phyloP scores from a whole-genome alignment of 352 stramenopile species.

The Aphanomyces cochlioides region DNA sequence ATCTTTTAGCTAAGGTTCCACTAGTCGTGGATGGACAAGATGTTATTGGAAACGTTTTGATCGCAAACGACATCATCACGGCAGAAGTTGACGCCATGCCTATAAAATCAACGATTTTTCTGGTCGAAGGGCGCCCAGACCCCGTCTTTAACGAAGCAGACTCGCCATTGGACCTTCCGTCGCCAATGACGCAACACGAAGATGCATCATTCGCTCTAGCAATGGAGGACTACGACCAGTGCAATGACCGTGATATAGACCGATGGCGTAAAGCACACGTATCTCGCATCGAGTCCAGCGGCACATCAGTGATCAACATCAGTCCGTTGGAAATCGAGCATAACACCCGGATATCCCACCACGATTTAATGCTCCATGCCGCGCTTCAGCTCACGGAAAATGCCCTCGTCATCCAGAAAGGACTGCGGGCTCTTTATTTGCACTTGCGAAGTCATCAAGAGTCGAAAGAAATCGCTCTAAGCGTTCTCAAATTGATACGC shows the following conservation, averaged over 20 bases:
- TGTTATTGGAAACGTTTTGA: neutral
- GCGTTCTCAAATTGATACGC: constrained; percentile 13
- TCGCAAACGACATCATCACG: neutral
- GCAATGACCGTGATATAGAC: constrained; percentile 4
- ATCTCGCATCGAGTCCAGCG: constrained; percentile 5
- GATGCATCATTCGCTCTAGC: neutral
- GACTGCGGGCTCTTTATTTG: constrained; percentile 20
- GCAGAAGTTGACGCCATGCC: neutral
- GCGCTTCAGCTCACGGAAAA: constrained; percentile 28
- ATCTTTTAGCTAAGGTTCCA: no score
- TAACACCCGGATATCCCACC: constrained; percentile 29
- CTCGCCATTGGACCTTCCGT: neutral
- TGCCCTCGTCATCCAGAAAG: constrained; percentile 18
- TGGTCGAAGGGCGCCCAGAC: no score
- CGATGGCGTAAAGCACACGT: constrained; percentile 28
- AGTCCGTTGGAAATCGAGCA: constrained; percentile 20
- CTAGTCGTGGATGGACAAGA: constrained; percentile 1
- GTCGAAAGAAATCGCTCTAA: constrained; percentile 6
- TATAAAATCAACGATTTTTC: neutral
- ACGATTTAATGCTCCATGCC: constrained; percentile 28
- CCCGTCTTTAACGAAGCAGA: no score
- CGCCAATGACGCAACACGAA: neutral
- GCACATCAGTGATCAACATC: constrained; percentile 20
- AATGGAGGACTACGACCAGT: neutral
- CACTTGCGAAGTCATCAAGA: constrained; percentile 24